Percentiles rank a stretch among this genome's conserved stretches.
phyloP scores from a whole-genome alignment of 495 filamentous ascomycete genomes.

The Daldinia vernicosa region DNA sequence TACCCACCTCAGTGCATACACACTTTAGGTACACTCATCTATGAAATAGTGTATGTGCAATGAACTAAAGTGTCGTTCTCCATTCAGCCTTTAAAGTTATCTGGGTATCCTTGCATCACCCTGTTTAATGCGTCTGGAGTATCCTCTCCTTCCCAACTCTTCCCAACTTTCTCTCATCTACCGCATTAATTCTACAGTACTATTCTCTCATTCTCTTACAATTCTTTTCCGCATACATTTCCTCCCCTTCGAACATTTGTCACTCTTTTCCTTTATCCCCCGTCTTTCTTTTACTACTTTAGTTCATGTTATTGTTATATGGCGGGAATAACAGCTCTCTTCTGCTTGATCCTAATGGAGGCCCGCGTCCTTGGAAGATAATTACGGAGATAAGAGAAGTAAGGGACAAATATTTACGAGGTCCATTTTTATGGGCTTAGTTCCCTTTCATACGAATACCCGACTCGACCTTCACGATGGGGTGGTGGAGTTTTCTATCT shows the following conservation, averaged over 20 bases:
- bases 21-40: not conserved
- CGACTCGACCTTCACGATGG: constrained; percentile 47
- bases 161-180: not conserved
- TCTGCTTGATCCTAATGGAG: constrained; percentile 26
- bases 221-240: constrained; percentile 9
- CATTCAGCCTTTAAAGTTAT: constrained; percentile 40
- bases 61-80: not conserved
- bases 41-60: not conserved
- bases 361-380: constrained; percentile 26
- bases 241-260: not conserved
- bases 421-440: constrained; percentile 13
- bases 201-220: not conserved
- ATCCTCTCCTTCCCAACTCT: constrained; percentile 10
- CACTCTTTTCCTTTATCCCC: constrained; percentile 5
- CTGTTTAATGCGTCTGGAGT: constrained; percentile 8
- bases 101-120: constrained; percentile 14
- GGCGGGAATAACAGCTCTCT: not conserved
- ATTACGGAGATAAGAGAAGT: constrained; percentile 15
- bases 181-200: constrained; percentile 3
- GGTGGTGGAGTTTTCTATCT: constrained; percentile 53
- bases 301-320: constrained; percentile 21
- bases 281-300: constrained; percentile 10
- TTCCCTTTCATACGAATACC: constrained; percentile 13
- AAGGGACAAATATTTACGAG: constrained; percentile 27
- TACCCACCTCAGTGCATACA: no score